A percentile compares a stretch with the other conserved stretches of the same genome.
Evolutionary conservation across 306 rosid species (phyloP).

Genomic region (Betula pendula): DNA sequence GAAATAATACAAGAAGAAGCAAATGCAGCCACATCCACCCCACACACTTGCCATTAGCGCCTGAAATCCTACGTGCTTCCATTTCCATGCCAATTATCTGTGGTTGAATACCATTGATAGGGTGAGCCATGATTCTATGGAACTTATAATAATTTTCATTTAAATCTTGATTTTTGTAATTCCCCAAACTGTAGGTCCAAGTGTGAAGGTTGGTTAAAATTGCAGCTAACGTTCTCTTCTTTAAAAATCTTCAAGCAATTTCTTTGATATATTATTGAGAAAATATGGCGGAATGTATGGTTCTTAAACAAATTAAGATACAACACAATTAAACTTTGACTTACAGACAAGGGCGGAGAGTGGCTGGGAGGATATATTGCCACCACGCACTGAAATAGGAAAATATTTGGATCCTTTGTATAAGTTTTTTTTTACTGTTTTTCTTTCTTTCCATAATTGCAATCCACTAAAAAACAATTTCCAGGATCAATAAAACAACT

Average conservation of each 20-base stretch:
- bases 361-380: not conserved
- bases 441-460: too few species aligned
- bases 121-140: not conserved
- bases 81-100: not conserved
- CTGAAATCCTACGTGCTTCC: not conserved
- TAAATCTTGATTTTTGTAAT: not conserved
- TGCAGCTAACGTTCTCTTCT: not conserved
- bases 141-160: not conserved
- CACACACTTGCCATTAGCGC: not conserved
- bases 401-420: too few species aligned
- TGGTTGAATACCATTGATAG: not conserved
- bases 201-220: slow-evolving; percentile 5
- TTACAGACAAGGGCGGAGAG: not conserved
- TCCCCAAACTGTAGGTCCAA: not conserved
- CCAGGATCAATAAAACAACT: too few species aligned
- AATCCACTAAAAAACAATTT: too few species aligned
- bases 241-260: not conserved
- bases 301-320: too few species aligned
- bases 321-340: not conserved
- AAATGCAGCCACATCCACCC: not conserved
- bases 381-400: too few species aligned
- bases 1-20: slow-evolving; percentile 16
- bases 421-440: too few species aligned
- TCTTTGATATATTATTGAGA: too few species aligned
- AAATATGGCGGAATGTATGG: too few species aligned